These are phyloP conservation scores for Batrachochytrium dendrobatidis DNA, from an alignment of 371 early-diverging fungal species.

Conservation along the genomic window DNA sequence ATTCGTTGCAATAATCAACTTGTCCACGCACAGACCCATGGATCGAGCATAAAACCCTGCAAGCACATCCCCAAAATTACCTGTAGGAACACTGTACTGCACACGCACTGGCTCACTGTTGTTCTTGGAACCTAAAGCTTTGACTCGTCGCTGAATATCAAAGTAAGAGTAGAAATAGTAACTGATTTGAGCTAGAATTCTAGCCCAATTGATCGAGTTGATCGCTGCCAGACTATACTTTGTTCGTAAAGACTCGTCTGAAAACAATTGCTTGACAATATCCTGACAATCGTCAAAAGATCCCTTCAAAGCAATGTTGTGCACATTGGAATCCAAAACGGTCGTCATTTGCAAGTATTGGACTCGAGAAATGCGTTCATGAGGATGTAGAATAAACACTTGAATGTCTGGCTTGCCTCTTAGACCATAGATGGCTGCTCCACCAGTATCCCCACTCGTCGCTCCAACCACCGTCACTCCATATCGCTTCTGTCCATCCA, in stretches of 20 bases:
- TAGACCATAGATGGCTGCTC: conserved; percentile 96
- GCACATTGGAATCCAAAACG: conserved; percentile 85
- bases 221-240: conserved; percentile 84
- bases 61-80: conserved; percentile 96
- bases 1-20: conserved; percentile 87
- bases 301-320: conserved; percentile 84
- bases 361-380: conserved; percentile 81
- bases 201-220: conserved; percentile 98
- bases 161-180: conserved; percentile 95
- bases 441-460: conserved; percentile 96
- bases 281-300: conserved; percentile 98
- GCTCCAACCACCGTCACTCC: conserved; percentile 91
- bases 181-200: conserved; percentile 89
- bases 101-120: conserved; percentile 28
- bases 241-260: conserved; percentile 64
- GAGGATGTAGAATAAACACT: conserved; percentile 89
- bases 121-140: conserved; percentile 8
- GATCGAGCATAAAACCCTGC: conserved; percentile 88
- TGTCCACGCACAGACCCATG: conserved; percentile 84
- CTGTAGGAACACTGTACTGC: conserved; percentile 90
- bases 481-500: conserved; percentile 32
- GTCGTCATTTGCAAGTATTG: conserved; percentile 98
- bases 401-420: conserved; percentile 85
- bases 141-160: conserved; percentile 15
- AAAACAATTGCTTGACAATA: conserved; percentile 85